phyloP scores from a whole-genome alignment of 2,329 filamentous ascomycete genomes.

The Ophiostoma angusticollis region DNA sequence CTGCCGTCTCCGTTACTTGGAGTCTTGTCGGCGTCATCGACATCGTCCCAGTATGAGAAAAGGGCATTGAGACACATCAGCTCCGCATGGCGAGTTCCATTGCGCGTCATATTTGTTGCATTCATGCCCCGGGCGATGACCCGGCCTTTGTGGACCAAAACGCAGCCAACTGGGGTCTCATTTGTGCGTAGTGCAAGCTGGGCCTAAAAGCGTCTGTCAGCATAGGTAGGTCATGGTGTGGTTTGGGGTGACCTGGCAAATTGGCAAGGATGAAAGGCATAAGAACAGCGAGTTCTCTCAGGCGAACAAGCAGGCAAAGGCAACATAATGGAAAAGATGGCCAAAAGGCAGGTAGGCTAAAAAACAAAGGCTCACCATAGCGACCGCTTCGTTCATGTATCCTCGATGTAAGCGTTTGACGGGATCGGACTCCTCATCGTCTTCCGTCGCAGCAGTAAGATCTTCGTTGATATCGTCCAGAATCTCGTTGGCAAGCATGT shows the following conservation, averaged over 20 bases:
- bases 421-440: slow-evolving; percentile 20
- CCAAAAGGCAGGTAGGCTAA: not conserved
- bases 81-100: slow-evolving; percentile 90
- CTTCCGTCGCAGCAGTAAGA: slow-evolving; percentile 11
- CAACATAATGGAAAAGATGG: not conserved
- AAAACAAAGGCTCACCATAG: slow-evolving; percentile 50
- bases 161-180: slow-evolving; percentile 93
- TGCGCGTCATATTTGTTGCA: slow-evolving; percentile 80
- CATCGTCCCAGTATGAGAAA: slow-evolving; percentile 28
- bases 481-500: slow-evolving; percentile 15
- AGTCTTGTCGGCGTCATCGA: slow-evolving; percentile 18
- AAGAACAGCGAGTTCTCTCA: no score
- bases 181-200: slow-evolving; percentile 72
- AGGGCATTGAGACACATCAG: slow-evolving; percentile 67
- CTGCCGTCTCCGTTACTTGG: slow-evolving; percentile 16
- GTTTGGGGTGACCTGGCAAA: not conserved
- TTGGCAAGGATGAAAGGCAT: not conserved
- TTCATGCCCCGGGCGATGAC: slow-evolving; percentile 92
- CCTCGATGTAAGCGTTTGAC: slow-evolving; percentile 28
- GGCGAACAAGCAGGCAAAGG: not conserved
- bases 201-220: slow-evolving; percentile 40
- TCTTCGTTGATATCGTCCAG: slow-evolving; percentile 19
- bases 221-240: not conserved
- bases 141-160: slow-evolving; percentile 67
- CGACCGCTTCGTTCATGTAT: slow-evolving; percentile 77